Conservation (phyloP, 2,329 filamentous ascomycete genomes). For the Penicillium nordicum region DNA sequence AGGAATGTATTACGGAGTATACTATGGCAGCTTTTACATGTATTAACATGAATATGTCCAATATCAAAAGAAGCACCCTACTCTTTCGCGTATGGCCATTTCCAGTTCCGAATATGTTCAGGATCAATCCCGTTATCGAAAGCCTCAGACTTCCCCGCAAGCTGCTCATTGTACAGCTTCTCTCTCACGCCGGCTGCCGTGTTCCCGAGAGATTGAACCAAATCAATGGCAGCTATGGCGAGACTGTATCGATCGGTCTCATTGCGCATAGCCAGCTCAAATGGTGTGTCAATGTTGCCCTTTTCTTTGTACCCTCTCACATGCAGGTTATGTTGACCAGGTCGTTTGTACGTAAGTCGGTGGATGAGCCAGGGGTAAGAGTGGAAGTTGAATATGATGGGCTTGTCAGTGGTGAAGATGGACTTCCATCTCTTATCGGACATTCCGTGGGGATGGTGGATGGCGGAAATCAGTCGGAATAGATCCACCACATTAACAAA, state of each 20-base stretch:
- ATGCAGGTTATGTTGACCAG: constrained; percentile 64
- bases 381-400: constrained; percentile 81
- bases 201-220: constrained; percentile 61
- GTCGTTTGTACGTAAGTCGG: constrained; percentile 71
- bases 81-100: constrained; percentile 52
- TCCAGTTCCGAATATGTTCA: constrained; percentile 62
- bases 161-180: constrained; percentile 61
- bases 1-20: not conserved
- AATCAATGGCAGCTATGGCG: constrained; percentile 72
- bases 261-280: constrained; percentile 75
- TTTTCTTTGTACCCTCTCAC: constrained; percentile 80
- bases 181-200: constrained; percentile 61
- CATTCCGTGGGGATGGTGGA: constrained; percentile 71
- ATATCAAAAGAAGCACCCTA: not conserved
- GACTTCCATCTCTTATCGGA: constrained; percentile 62
- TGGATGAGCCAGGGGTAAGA: constrained; percentile 78
- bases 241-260: constrained; percentile 73
- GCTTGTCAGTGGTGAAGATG: constrained; percentile 69
- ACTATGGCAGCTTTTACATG: not conserved
- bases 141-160: constrained; percentile 60
- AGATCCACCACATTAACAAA: constrained; percentile 78
- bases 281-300: constrained; percentile 78
- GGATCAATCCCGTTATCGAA: constrained; percentile 71
- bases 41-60: not conserved
- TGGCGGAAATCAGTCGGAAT: constrained; percentile 70